Percentiles rank a stretch among this genome's conserved stretches.
Conservation (phyloP, 1,139 yeast genomes). For the Scheffersomyces lignicola region DNA sequence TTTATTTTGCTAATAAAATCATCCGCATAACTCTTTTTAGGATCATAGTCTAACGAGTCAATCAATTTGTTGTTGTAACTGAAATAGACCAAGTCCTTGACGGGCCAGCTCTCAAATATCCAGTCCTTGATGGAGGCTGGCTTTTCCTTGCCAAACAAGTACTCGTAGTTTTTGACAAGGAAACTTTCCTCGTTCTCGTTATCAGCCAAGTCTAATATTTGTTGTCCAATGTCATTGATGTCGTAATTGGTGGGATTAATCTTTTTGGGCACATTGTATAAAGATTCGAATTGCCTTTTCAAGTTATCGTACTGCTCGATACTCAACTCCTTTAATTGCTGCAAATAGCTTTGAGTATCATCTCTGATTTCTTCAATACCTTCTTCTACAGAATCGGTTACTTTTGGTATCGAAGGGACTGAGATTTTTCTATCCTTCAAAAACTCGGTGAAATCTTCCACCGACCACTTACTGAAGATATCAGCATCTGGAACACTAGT, state of each 20-base stretch:
- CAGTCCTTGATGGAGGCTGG: slow-evolving; percentile 20
- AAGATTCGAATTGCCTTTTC: background rate
- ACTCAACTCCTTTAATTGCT: slow-evolving; percentile 1
- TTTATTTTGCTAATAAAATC: slow-evolving; percentile 39
- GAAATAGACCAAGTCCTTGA: slow-evolving; percentile 30
- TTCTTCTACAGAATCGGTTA: slow-evolving; percentile 6
- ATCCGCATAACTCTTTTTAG: slow-evolving; percentile 27
- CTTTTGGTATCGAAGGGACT: slow-evolving; percentile 1
- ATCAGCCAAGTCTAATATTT: slow-evolving; percentile 18
- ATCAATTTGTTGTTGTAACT: slow-evolving; percentile 34
- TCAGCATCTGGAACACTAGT: background rate
- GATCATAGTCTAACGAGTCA: slow-evolving; percentile 13
- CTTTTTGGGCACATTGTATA: background rate
- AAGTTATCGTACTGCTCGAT: background rate
- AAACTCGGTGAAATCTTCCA: slow-evolving; percentile 1
- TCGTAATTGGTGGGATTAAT: background rate
- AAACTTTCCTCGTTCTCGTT: slow-evolving; percentile 13
- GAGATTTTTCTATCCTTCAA: slow-evolving; percentile 3
- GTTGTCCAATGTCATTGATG: slow-evolving; percentile 12
- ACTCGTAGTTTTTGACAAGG: slow-evolving; percentile 16
- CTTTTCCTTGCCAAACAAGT: slow-evolving; percentile 12
- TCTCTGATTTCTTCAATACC: slow-evolving; percentile 12
- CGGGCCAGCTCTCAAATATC: slow-evolving; percentile 55
- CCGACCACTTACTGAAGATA: background rate
- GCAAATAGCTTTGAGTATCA: slow-evolving; percentile 5